These are phyloP conservation scores for Schoenoplectus tabernaemontani DNA, from an alignment of 202 grass and related monocot species.

Conservation along the genomic window DNA sequence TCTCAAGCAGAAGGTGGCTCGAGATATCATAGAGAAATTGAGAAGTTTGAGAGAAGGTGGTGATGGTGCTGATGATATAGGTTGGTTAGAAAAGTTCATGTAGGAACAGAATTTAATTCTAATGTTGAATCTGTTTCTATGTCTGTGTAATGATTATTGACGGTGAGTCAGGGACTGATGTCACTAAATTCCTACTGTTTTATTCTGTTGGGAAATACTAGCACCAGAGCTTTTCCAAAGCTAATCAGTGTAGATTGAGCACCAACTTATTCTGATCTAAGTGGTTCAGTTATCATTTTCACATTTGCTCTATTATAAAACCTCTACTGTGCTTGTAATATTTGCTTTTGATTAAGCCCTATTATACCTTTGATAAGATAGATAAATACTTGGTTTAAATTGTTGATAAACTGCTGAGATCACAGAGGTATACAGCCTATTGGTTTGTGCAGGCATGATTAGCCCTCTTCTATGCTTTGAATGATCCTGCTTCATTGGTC, in stretches of 20 bases:
- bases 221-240: not conserved
- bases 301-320: not conserved
- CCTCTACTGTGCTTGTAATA: not conserved
- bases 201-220: not conserved
- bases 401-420: not conserved
- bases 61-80: slow-evolving; percentile 48
- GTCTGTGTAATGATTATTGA: not conserved
- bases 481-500: not conserved
- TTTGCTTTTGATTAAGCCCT: too few relatives aligned
- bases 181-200: not conserved
- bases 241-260: not conserved
- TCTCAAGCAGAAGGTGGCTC: slow-evolving; percentile 60
- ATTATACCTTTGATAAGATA: not conserved
- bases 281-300: not conserved
- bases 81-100: slow-evolving; percentile 21
- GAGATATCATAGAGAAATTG: slow-evolving; percentile 50
- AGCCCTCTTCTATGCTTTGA: not conserved
- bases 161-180: not conserved
- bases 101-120: not conserved
- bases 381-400: not conserved
- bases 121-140: not conserved
- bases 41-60: slow-evolving; percentile 29
- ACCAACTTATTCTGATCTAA: too few relatives aligned
- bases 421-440: not conserved
- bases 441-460: not conserved